phyloP scores from a whole-genome alignment of 2,329 filamentous ascomycete species.

The Gnomoniopsis smithogilvyi region DNA sequence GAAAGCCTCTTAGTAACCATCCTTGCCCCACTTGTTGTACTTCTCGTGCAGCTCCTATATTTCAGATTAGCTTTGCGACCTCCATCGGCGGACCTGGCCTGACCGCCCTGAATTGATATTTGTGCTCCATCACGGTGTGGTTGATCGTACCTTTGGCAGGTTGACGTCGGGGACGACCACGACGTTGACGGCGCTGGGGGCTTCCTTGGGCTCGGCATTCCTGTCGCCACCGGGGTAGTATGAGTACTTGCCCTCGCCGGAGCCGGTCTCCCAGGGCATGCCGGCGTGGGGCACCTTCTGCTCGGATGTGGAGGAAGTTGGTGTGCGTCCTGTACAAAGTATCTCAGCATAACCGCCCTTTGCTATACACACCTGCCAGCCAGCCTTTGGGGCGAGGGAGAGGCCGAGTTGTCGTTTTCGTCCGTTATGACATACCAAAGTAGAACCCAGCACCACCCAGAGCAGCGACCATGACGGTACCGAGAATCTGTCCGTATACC shows the following conservation, averaged over 20 bases:
- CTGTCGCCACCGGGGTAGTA: conserved; percentile 85
- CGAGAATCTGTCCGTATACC: conserved; percentile 65
- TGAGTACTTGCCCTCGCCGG: conserved; percentile 64
- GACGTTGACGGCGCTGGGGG: conserved; percentile 91
- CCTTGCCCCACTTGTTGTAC: conserved; percentile 99
- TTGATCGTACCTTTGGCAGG: conserved; percentile 70
- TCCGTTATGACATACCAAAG: conserved; percentile 57
- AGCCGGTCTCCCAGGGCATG: conserved; percentile 86
- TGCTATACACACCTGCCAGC: not conserved
- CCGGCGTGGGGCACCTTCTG: conserved; percentile 66
- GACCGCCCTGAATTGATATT: not conserved
- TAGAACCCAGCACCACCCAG: conserved; percentile 88
- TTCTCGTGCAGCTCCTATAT: conserved; percentile 82
- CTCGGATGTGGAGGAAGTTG: conserved; percentile 83
- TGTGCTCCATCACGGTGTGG: not conserved
- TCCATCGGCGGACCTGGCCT: not conserved
- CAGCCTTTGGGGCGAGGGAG: not conserved
- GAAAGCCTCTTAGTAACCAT: conserved; percentile 64
- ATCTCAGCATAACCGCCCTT: conserved; percentile 1
- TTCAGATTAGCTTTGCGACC: conserved; percentile 16
- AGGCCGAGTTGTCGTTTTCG: not conserved
- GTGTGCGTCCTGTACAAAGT: conserved; percentile 64
- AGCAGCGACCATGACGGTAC: conserved; percentile 85
- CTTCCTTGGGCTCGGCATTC: conserved; percentile 74
- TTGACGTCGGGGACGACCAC: conserved; percentile 93